Base-by-base conservation (phyloP, 1,284 basidiomycete species). In the Rhodotorula glutinis region DNA sequence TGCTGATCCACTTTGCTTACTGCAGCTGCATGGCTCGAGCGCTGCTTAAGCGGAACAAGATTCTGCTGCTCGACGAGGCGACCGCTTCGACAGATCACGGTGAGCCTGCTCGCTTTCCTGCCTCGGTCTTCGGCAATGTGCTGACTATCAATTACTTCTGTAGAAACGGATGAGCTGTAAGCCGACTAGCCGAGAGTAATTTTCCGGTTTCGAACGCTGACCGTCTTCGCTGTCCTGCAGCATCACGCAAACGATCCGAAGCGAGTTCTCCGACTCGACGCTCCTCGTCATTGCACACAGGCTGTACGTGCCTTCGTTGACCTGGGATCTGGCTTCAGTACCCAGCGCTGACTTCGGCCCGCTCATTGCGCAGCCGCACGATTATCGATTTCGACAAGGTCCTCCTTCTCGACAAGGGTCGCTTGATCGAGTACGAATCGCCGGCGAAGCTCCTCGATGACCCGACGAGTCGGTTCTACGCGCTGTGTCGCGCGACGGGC, bases 51-150 rank as follows among this genome's bases (percentile, higher is more conserved):
- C 27, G 59, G 29, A 60, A 46, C 59, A 53, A 53, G 74, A 81
- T 92, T 25, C 80, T 92, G 43, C 83, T 92, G 67, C 90, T 91
- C 87, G 89, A 92, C 77, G 90, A 85, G 81, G 79, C 62, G 58
- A 73, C 74, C 49, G 23, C 51, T 54, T 59, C 23, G 60, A 54
- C 70, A 47, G 67, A 54, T 49, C 55, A 62, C 30, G 54, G 52
- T 49, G 58, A 21, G 58, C 38, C n/a, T 38, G 21, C 29, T 66
- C 25, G 21, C 70, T 30, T 47, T 64, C 73, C n/a, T 4, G 0
- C 27, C 49, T 14, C 2, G 7, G 40, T 4, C 3, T n/a, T 43
- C 14, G 8, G n/a, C 40, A 25, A 10, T 16, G 7, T 27, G 17
- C 60, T 23, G 67, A 62, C 33, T 19, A n/a, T 62, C 5, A 21